Percentiles rank a stretch among this genome's conserved stretches.
These are phyloP conservation scores for Papilionanthe hybrid DNA, from an alignment of 116 monocot genomes.

Conservation along the genomic window DNA sequence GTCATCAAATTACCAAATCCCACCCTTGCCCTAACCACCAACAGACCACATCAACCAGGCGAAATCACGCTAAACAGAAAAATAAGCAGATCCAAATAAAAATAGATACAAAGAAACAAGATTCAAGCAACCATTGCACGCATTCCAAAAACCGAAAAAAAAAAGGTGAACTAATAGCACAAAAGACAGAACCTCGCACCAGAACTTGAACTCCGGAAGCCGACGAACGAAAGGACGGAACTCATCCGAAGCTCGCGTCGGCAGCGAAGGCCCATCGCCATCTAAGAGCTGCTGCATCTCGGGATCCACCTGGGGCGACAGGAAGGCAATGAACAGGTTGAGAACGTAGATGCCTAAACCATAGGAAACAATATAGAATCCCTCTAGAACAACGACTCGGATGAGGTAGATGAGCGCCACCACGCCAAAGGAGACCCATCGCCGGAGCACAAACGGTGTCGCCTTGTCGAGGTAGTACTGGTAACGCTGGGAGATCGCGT, in stretches of 20 bases:
- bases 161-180: neutral
- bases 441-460: conserved; percentile 44
- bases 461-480: conserved; percentile 79
- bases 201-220: conserved; percentile 86
- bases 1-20: conserved; percentile 3
- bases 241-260: conserved; percentile 56
- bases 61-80: neutral
- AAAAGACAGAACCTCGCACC: conserved; percentile 30
- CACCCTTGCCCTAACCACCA: neutral
- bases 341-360: conserved; percentile 72
- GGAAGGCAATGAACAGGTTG: conserved; percentile 62
- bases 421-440: conserved; percentile 50
- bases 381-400: conserved; percentile 43
- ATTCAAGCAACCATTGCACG: neutral
- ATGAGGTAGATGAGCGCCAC: conserved; percentile 36
- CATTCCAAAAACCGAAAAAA: neutral
- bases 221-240: conserved; percentile 78
- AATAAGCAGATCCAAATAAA: neutral
- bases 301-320: conserved; percentile 69
- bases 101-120: neutral
- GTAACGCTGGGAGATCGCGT: conserved; percentile 29
- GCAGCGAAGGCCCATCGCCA: conserved; percentile 34
- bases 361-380: conserved; percentile 73
- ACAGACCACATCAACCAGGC: neutral
- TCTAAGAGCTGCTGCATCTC: conserved; percentile 45